Percentiles rank a stretch among this genome's conserved stretches.
Evolutionary conservation across 768 basidiomycete species (phyloP).

Genomic region (Daedaleopsis nitida): DNA sequence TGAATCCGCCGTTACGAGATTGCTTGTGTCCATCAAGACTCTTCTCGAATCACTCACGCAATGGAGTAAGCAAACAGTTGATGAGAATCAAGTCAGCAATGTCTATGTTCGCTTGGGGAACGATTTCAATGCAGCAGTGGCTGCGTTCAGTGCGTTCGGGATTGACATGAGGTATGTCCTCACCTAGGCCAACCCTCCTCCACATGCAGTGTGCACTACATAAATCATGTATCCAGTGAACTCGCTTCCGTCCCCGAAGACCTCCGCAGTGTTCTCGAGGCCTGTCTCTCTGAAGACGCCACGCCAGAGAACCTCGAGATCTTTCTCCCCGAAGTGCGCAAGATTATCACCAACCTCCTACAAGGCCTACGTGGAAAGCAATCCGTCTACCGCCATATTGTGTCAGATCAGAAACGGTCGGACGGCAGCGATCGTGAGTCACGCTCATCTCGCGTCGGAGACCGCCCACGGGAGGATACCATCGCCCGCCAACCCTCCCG

Average conservation of each 20-base stretch:
- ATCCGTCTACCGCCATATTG: slow-evolving; percentile 77
- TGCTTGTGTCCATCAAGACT: slow-evolving; percentile 92
- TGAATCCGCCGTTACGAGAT: slow-evolving; percentile 88
- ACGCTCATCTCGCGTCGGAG: slow-evolving; percentile 47
- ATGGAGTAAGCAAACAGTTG: slow-evolving; percentile 76
- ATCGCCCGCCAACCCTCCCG: slow-evolving; percentile 31
- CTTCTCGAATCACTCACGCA: slow-evolving; percentile 87
- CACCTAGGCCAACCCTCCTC: slow-evolving; percentile 38
- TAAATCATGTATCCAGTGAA: slow-evolving; percentile 56
- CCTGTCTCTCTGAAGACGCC: slow-evolving; percentile 90
- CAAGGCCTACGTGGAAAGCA: slow-evolving; percentile 94
- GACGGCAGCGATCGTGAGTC: slow-evolving; percentile 55
- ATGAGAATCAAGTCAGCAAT: slow-evolving; percentile 87
- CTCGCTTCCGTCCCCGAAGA: slow-evolving; percentile 87
- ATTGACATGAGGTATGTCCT: slow-evolving; percentile 87
- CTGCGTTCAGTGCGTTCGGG: slow-evolving; percentile 80
- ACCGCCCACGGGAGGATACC: slow-evolving; percentile 40
- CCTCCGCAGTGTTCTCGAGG: slow-evolving; percentile 85
- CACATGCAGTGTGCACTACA: neutral
- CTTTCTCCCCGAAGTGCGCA: slow-evolving; percentile 88
- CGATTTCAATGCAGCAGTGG: slow-evolving; percentile 93
- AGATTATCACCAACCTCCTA: slow-evolving; percentile 90
- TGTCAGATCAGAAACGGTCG: slow-evolving; percentile 58
- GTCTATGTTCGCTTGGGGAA: slow-evolving; percentile 96
- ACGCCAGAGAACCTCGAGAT: slow-evolving; percentile 80